Base-by-base conservation (phyloP, 768 basidiomycete genomes). In the Boletus vermiculosoides region DNA sequence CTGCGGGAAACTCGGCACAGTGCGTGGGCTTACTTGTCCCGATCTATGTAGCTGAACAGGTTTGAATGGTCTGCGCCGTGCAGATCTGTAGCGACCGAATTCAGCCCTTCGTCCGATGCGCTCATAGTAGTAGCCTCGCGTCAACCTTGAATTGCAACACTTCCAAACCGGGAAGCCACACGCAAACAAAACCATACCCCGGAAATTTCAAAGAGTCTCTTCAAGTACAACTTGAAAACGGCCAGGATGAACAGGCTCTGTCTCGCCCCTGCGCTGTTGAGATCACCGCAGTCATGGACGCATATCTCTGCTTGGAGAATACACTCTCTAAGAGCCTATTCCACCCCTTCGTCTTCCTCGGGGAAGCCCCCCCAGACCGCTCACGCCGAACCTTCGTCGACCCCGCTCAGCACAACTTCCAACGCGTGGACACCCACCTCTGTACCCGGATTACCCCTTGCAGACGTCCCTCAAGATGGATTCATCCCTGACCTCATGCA, bases 401-500 rank as follows among this genome's bases (percentile, higher is more conserved):
- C 46, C 23, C n/a, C 61, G n/a, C 16, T 39, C 40, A 41, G 7
- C 50, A 23, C 58, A 28, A 34, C 34, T 18, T 28, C 52, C 41
- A 37, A 39, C 23, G 15, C 23, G n/a, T 54, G 10, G 7, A 39
- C 57, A 23, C 40, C 63, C 4, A 52, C 34, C 44, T 48, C 60
- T 31, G n/a, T 10, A 15, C 58, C 47, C 10, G 66, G 65, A 31
- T 50, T 39, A 40, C 58, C 57, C 12, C 64, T 72, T 20, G 61
- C 58, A 23, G 46, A 60, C 22, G 18, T 70, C 25, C 63, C 66
- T 15, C 65, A 67, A 37, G 66, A 70, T 18, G 68, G 63, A 16
- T 68, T 66, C 31, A 79, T 76, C 62, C 88, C 87, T 3, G 72
- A 88, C 68, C 82, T 90, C 58, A 84, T 85, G 84, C 74, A 74